Evolutionary conservation across 768 basidiomycete species (phyloP).

Genomic region (Hemileccinum rubropunctum): DNA sequence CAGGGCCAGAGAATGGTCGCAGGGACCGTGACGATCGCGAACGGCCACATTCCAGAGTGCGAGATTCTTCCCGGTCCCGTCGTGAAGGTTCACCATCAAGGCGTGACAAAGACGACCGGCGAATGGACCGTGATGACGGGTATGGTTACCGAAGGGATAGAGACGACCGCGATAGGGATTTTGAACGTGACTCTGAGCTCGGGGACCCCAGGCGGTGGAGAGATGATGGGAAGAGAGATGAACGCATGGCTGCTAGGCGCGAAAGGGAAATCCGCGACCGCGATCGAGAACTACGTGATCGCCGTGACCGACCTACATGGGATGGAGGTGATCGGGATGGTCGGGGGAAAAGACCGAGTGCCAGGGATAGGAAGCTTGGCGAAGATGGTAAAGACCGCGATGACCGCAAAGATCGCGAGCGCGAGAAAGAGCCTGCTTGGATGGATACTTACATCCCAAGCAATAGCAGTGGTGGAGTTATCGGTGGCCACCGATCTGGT

Average conservation of each 20-base stretch:
- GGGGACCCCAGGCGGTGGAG: constrained; percentile 78
- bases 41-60: constrained; percentile 58
- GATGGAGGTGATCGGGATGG: constrained; percentile 60
- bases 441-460: constrained; percentile 85
- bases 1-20: constrained; percentile 54
- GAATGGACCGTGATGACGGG: constrained; percentile 34
- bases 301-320: constrained; percentile 47
- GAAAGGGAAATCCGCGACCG: constrained; percentile 45
- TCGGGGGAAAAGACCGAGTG: constrained; percentile 55
- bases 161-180: constrained; percentile 40
- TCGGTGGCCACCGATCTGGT: constrained; percentile 56
- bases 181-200: constrained; percentile 48
- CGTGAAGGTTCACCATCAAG: constrained; percentile 56
- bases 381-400: constrained; percentile 52
- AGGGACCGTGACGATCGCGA: constrained; percentile 63
- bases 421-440: constrained; percentile 89
- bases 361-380: constrained; percentile 55
- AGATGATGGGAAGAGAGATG: constrained; percentile 80
- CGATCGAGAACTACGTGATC: constrained; percentile 39
- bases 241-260: constrained; percentile 63
- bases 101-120: constrained; percentile 44
- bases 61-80: constrained; percentile 60
- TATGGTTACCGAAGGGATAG: constrained; percentile 25
- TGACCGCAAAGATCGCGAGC: constrained; percentile 48
- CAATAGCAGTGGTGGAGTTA: constrained; percentile 53